These are phyloP conservation scores for Lathyrus aphaca DNA, from an alignment of 306 rosid species.

Conservation along the genomic window DNA sequence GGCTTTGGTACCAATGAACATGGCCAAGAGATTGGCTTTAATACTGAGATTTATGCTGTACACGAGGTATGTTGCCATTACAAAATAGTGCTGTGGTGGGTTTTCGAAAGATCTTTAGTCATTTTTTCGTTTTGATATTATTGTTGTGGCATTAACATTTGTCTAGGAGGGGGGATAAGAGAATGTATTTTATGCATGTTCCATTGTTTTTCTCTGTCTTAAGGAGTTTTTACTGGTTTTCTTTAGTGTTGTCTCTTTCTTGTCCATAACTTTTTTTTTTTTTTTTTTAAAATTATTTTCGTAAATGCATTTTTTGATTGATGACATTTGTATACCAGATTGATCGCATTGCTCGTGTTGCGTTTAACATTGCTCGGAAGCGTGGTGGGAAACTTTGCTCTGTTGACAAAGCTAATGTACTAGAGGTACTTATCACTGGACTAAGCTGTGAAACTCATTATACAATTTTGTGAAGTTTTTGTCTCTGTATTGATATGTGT, in stretches of 20 bases:
- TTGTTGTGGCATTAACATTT: conserved; percentile 1
- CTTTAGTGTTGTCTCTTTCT: conserved; percentile 7
- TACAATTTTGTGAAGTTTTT: conserved; percentile 6
- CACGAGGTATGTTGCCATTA: conserved; percentile 59
- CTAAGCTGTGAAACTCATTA: conserved; percentile 26
- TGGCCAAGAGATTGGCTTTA: conserved; percentile 85
- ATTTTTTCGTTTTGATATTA: background rate
- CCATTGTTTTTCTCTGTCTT: conserved; percentile 15
- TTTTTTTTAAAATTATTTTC: background rate
- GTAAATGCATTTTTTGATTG: conserved; percentile 30
- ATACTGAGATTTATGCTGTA: conserved; percentile 78
- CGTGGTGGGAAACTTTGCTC: conserved; percentile 81
- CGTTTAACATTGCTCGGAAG: conserved; percentile 85
- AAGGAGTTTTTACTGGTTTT: conserved; percentile 18
- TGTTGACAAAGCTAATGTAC: conserved; percentile 94
- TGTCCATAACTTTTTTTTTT: conserved; percentile 18
- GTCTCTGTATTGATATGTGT: conserved; percentile 3
- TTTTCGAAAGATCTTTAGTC: conserved; percentile 9
- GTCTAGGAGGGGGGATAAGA: conserved; percentile 18
- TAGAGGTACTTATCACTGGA: conserved; percentile 65
- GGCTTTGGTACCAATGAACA: conserved; percentile 69
- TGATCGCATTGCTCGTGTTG: conserved; percentile 89
- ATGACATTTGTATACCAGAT: conserved; percentile 52
- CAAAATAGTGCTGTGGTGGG: conserved; percentile 17
- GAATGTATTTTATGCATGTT: conserved; percentile 18